phyloP scores from a whole-genome alignment of 345 rosid species.

The Citrus glauca region DNA sequence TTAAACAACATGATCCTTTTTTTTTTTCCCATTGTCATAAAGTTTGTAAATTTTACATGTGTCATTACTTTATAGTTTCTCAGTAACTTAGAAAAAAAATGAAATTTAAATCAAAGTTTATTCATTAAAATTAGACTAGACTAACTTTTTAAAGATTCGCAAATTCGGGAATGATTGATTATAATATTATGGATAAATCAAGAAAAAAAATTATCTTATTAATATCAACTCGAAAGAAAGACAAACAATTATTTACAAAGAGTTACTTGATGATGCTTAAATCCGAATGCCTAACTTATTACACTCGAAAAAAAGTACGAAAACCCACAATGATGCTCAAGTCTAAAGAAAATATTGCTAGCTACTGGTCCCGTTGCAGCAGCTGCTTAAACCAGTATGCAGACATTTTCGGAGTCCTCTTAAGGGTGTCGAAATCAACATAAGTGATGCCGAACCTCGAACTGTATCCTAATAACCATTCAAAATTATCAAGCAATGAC shows the following conservation, averaged over 20 bases:
- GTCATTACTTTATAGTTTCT: no score
- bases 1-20: no score
- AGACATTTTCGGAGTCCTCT: slow-evolving; percentile 58
- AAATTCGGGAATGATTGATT: no score
- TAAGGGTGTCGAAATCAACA: slow-evolving; percentile 40
- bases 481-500: slow-evolving; percentile 67
- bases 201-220: not conserved
- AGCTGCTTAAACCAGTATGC: slow-evolving; percentile 60
- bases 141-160: no score
- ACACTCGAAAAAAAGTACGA: no score
- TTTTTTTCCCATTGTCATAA: no score
- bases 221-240: not conserved
- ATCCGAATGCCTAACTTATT: not conserved
- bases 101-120: no score
- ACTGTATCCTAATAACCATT: slow-evolving; percentile 55
- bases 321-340: not conserved
- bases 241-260: not conserved
- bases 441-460: slow-evolving; percentile 54
- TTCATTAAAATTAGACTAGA: no score
- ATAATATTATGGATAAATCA: not conserved
- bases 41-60: no score
- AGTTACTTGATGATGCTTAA: not conserved
- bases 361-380: slow-evolving; percentile 13
- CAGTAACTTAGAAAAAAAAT: no score
- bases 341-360: not conserved